Evolutionary conservation across 2,329 filamentous ascomycete species (phyloP).

Genomic region (Trichoderma gracile): DNA sequence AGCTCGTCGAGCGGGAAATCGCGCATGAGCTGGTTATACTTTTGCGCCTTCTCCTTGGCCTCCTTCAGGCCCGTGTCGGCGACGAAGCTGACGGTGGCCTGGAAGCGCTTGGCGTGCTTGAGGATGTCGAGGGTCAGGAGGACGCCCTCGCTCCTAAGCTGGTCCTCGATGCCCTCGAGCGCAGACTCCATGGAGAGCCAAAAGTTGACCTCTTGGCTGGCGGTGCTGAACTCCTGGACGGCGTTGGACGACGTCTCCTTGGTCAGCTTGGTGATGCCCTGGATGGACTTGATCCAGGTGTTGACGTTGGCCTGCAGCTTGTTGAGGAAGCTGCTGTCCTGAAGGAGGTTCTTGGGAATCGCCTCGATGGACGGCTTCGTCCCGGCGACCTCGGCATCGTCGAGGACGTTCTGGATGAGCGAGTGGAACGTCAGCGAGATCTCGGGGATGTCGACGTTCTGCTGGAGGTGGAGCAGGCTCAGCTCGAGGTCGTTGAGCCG

Average conservation of each 20-base stretch:
- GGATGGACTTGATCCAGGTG: slow-evolving; percentile 98
- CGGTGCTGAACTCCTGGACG: slow-evolving; percentile 62
- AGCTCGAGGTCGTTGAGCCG: slow-evolving; percentile 92
- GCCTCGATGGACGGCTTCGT: slow-evolving; percentile 74
- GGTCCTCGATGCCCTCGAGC: slow-evolving; percentile 85
- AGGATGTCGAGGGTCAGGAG: slow-evolving; percentile 89
- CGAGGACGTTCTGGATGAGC: slow-evolving; percentile 80
- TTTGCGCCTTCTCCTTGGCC: slow-evolving; percentile 92
- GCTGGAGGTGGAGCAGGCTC: slow-evolving; percentile 85
- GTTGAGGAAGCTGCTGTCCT: slow-evolving; percentile 91
- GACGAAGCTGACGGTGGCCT: slow-evolving; percentile 94
- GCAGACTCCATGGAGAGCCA: slow-evolving; percentile 97
- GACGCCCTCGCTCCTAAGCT: slow-evolving; percentile 86
- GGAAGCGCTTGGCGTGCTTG: slow-evolving; percentile 95
- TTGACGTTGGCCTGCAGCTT: slow-evolving; percentile 92
- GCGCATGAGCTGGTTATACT: slow-evolving; percentile 98
- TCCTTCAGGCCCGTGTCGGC: slow-evolving; percentile 96
- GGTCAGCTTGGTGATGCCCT: slow-evolving; percentile 91
- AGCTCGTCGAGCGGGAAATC: slow-evolving; percentile 97
- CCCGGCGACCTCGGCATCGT: slow-evolving; percentile 69
- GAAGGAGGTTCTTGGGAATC: slow-evolving; percentile 72
- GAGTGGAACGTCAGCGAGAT: slow-evolving; percentile 85
- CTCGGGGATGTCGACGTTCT: slow-evolving; percentile 97
- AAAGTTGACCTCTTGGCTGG: slow-evolving; percentile 97
- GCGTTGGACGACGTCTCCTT: slow-evolving; percentile 71